phyloP scores from a whole-genome alignment of 1,139 yeast species.

The Maudiozyma humilis region DNA sequence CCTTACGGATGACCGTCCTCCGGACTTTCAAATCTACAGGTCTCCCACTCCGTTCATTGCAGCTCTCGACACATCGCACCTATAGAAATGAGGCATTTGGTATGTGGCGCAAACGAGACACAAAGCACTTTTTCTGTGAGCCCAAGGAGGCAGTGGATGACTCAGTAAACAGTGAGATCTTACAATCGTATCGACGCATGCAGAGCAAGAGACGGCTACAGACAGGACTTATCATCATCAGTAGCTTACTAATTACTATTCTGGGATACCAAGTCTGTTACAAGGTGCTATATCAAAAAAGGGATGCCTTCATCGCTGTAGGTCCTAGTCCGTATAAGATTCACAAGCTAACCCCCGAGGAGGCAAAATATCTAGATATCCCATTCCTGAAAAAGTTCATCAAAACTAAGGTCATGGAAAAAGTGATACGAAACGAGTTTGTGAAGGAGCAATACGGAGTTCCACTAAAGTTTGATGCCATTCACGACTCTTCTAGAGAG shows the following conservation, averaged over 20 bases:
- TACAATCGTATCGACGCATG: slow-evolving; percentile 9
- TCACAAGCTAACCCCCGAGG: slow-evolving; percentile 21
- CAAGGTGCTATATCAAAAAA: slow-evolving; percentile 20
- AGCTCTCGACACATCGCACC: too few species aligned
- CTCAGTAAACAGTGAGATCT: slow-evolving; percentile 2
- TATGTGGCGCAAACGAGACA: slow-evolving; percentile 3
- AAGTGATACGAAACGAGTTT: slow-evolving; percentile 25
- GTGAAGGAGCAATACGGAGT: slow-evolving; percentile 29
- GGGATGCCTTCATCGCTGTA: slow-evolving; percentile 25
- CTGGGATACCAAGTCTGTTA: slow-evolving; percentile 26
- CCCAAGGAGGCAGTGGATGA: slow-evolving; percentile 10
- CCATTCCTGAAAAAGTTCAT: slow-evolving; percentile 18
- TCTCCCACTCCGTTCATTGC: too few species aligned
- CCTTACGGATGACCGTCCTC: too few species aligned
- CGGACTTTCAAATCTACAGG: too few species aligned
- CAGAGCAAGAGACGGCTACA: slow-evolving; percentile 14
- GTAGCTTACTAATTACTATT: slow-evolving; percentile 16
- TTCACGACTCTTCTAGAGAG: slow-evolving; percentile 13
- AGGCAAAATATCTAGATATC: slow-evolving; percentile 18
- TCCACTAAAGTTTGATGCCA: slow-evolving; percentile 19
- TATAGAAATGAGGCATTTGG: not conserved
- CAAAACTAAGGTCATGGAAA: slow-evolving; percentile 19
- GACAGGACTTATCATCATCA: slow-evolving; percentile 11
- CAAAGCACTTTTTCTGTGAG: slow-evolving; percentile 15
- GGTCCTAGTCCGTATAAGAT: slow-evolving; percentile 21